These are phyloP conservation scores for Fraxinus nigra DNA, from an alignment of 305 asterid genomes.

Conservation along the genomic window DNA sequence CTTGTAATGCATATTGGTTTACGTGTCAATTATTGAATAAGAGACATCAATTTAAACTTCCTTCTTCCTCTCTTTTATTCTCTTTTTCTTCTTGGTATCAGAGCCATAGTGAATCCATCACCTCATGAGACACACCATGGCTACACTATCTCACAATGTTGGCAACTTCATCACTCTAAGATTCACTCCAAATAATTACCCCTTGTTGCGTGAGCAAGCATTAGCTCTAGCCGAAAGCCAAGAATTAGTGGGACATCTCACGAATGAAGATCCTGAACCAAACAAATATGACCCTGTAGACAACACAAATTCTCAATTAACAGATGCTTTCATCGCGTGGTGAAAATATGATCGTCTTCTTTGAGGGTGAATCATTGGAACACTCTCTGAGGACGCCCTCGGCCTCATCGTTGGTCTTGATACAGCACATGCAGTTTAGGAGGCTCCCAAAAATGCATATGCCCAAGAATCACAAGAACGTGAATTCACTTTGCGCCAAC, in stretches of 20 bases:
- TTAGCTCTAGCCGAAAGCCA: neutral
- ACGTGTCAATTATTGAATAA: neutral
- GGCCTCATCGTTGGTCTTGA: too few species aligned
- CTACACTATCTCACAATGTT: neutral
- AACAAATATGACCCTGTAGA: neutral
- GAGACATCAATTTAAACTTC: neutral
- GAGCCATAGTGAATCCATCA: neutral
- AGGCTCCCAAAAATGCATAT: too few species aligned
- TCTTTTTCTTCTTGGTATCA: neutral
- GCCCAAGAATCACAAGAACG: neutral
- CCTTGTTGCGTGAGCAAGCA: neutral
- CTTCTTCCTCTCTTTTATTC: neutral
- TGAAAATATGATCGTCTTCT: neutral
- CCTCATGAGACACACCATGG: neutral
- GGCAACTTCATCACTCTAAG: neutral
- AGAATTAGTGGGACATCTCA: neutral
- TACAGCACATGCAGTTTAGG: too few species aligned
- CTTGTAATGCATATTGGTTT: neutral
- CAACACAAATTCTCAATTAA: neutral
- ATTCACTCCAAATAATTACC: neutral
- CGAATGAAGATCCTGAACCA: neutral
- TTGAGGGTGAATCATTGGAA: neutral
- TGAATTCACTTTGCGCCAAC: neutral
- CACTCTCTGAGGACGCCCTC: too few species aligned
- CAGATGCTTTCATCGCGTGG: neutral